phyloP scores from a whole-genome alignment of 2,329 filamentous ascomycete genomes.

The Rhinocladiella similis region DNA sequence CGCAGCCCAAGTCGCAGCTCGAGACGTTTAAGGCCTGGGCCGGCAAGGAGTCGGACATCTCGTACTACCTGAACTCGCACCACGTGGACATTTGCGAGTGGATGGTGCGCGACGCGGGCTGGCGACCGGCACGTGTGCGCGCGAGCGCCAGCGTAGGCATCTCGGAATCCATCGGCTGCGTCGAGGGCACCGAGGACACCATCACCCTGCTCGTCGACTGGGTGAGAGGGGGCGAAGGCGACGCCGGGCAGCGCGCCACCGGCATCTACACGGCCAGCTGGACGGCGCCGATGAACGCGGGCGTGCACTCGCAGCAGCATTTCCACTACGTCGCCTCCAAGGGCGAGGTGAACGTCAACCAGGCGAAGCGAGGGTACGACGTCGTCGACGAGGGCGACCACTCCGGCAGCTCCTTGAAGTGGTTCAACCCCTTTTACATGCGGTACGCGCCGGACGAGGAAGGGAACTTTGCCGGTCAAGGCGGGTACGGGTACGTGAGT shows the following conservation, averaged over 20 bases:
- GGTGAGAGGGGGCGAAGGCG: constrained; percentile 50
- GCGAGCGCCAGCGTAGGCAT: constrained; percentile 77
- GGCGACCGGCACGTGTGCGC: constrained; percentile 75
- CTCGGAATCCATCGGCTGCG: constrained; percentile 76
- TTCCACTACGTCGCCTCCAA: constrained; percentile 88
- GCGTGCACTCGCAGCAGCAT: constrained; percentile 96
- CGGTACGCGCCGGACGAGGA: constrained; percentile 91
- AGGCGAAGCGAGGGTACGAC: constrained; percentile 92
- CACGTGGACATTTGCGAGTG: constrained; percentile 91
- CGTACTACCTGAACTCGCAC: constrained; percentile 94
- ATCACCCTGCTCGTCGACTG: constrained; percentile 89
- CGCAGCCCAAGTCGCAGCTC: constrained; percentile 84
- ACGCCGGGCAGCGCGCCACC: constrained; percentile 66
- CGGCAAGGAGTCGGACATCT: constrained; percentile 87
- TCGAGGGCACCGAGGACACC: constrained; percentile 81
- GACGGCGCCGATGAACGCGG: constrained; percentile 89
- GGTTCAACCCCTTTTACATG: constrained; percentile 97
- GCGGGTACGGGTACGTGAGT: constrained; percentile 88
- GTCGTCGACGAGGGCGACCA: constrained; percentile 71
- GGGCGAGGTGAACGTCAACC: constrained; percentile 86
- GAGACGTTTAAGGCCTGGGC: constrained; percentile 96
- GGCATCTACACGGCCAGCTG: constrained; percentile 92
- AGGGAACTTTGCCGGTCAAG: constrained; percentile 89
- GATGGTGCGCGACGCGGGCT: constrained; percentile 81
- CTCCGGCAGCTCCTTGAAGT: constrained; percentile 57